A percentile compares a stretch with the other conserved stretches of the same genome.
These are phyloP conservation scores for Amphibolis antarctica DNA, from an alignment of 106 monocot species.

Conservation along the genomic window DNA sequence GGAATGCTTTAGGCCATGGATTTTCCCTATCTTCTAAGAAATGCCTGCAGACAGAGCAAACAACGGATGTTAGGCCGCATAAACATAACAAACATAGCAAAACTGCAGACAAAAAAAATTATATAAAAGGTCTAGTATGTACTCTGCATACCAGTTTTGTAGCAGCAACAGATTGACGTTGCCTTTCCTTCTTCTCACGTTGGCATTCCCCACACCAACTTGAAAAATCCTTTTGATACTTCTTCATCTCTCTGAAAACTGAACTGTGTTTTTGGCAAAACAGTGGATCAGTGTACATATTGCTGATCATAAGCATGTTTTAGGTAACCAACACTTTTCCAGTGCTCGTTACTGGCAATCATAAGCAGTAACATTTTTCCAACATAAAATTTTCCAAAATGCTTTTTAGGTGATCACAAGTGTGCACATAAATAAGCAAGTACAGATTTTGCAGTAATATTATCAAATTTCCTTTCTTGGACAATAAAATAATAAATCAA, in stretches of 20 bases:
- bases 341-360: too few relatives aligned
- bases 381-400: too few relatives aligned
- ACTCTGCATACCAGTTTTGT: conserved; percentile 53
- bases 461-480: too few relatives aligned
- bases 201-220: conserved; percentile 89
- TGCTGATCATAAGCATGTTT: too few relatives aligned
- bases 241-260: conserved; percentile 78
- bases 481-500: too few relatives aligned
- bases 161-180: conserved; percentile 55
- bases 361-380: too few relatives aligned
- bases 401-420: too few relatives aligned
- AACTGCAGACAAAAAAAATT: neutral
- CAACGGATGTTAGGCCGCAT: neutral
- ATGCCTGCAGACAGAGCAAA: conserved; percentile 13
- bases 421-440: too few relatives aligned
- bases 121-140: neutral
- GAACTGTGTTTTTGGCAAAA: conserved; percentile 35
- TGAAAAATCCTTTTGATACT: conserved; percentile 82
- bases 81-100: neutral
- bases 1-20: conserved; percentile 2
- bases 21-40: conserved; percentile 18
- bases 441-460: too few relatives aligned
- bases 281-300: neutral
- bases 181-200: conserved; percentile 74
- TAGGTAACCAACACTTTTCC: too few relatives aligned